Percentiles rank a stretch among this genome's conserved stretches.
phyloP scores from a whole-genome alignment of 192 early-diverging fungal species.

The Funneliformis mosseae region DNA sequence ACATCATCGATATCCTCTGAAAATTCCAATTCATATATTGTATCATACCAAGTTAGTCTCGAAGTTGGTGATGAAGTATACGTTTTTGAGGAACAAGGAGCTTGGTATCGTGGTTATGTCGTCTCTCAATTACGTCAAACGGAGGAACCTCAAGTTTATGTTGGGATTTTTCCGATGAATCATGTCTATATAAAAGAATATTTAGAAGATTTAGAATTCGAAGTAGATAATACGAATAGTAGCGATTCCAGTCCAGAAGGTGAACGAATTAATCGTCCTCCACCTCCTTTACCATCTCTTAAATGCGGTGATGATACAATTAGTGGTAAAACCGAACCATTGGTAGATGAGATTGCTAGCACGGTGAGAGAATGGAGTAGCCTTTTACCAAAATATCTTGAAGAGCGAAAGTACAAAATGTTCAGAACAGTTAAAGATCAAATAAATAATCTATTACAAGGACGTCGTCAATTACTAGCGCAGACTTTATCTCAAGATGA shows the following conservation, averaged over 20 bases:
- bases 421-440: slow-evolving; percentile 57
- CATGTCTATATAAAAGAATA: slow-evolving; percentile 57
- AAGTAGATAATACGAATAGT: not conserved
- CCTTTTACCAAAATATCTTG: slow-evolving; percentile 54
- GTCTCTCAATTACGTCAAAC: slow-evolving; percentile 47
- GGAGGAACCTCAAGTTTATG: slow-evolving; percentile 43
- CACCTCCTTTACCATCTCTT: slow-evolving; percentile 46
- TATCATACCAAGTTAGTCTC: slow-evolving; percentile 34
- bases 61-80: slow-evolving; percentile 63
- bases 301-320: slow-evolving; percentile 55
- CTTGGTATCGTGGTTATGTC: slow-evolving; percentile 68
- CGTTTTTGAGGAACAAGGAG: slow-evolving; percentile 56
- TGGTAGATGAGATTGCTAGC: slow-evolving; percentile 69
- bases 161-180: slow-evolving; percentile 57
- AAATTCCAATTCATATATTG: slow-evolving; percentile 3
- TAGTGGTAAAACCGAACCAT: slow-evolving; percentile 56
- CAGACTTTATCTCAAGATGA: slow-evolving; percentile 64
- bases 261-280: slow-evolving; percentile 2
- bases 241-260: not conserved
- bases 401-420: slow-evolving; percentile 53
- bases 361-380: slow-evolving; percentile 64
- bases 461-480: slow-evolving; percentile 59
- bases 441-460: slow-evolving; percentile 62
- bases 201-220: slow-evolving; percentile 34
- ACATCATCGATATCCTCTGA: slow-evolving; percentile 20